Percentiles rank a stretch among this genome's conserved stretches.
Evolutionary conservation across 225 moss, liverwort and hornwort genomes (phyloP).

Genomic region (Thuidium tamariscinum): DNA sequence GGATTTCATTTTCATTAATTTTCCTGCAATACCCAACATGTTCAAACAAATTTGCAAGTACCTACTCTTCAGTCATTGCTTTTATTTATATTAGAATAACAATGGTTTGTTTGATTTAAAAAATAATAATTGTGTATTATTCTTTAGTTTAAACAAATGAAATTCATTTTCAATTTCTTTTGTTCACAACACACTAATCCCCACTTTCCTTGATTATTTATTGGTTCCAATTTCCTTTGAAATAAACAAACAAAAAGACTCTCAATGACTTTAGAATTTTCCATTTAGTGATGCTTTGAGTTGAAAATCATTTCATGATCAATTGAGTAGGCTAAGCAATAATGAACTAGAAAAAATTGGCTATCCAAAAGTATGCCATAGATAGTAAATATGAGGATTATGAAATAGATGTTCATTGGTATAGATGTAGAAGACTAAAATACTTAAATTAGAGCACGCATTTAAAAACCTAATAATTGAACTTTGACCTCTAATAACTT

Average conservation of each 20-base stretch:
- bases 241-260: no score
- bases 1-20: no score
- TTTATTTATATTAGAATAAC: background rate
- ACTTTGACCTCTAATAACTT: background rate
- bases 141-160: background rate
- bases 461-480: background rate
- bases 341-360: background rate
- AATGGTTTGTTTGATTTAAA: no score
- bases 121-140: background rate
- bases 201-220: background rate
- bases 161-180: background rate
- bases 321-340: accelerated
- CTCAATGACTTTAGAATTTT: background rate
- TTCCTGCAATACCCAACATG: no score
- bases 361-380: background rate
- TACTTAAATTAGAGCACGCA: background rate
- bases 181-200: background rate
- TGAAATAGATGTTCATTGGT: background rate
- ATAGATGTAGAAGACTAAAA: background rate
- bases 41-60: no score
- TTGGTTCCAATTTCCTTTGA: background rate
- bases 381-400: background rate
- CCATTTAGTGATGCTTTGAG: background rate
- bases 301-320: background rate
- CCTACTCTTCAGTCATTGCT: no score